A percentile compares a stretch with the other conserved stretches of the same genome.
Conservation (phyloP, 345 rosid genomes). For the Eucalyptus sp. region DNA sequence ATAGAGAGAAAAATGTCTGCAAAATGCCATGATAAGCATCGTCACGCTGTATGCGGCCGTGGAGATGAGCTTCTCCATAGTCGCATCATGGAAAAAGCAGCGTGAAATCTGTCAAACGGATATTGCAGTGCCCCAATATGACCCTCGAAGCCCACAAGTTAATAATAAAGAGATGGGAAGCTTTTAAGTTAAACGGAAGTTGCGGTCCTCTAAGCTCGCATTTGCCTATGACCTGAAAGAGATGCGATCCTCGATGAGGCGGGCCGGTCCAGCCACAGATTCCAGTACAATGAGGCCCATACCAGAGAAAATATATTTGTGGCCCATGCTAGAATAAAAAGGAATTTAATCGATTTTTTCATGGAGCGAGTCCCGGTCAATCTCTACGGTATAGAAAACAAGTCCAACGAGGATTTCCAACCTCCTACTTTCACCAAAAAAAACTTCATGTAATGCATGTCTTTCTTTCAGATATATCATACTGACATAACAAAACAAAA, state of each 20-base stretch:
- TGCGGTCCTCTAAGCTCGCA: not conserved
- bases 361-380: not conserved
- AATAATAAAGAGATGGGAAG: too few species aligned
- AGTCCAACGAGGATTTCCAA: not conserved
- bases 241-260: not conserved
- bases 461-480: not conserved
- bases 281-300: not conserved
- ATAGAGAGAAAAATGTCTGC: not conserved
- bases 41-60: too few species aligned
- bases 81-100: too few species aligned
- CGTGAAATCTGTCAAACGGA: too few species aligned
- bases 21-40: not conserved
- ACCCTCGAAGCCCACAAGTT: too few species aligned
- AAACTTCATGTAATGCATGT: not conserved
- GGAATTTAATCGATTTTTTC: not conserved
- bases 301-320: accelerated
- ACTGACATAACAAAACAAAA: not conserved
- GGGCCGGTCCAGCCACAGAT: not conserved
- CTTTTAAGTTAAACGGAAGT: too few species aligned
- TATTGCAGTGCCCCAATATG: too few species aligned
- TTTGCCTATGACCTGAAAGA: not conserved
- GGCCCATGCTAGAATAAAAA: not conserved
- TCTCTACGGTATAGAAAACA: not conserved
- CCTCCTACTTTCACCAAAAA: not conserved
- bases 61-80: too few species aligned